A percentile compares a stretch with the other conserved stretches of the same genome.
phyloP scores from a whole-genome alignment of 106 monocot species.

The Dioscorea alata region DNA sequence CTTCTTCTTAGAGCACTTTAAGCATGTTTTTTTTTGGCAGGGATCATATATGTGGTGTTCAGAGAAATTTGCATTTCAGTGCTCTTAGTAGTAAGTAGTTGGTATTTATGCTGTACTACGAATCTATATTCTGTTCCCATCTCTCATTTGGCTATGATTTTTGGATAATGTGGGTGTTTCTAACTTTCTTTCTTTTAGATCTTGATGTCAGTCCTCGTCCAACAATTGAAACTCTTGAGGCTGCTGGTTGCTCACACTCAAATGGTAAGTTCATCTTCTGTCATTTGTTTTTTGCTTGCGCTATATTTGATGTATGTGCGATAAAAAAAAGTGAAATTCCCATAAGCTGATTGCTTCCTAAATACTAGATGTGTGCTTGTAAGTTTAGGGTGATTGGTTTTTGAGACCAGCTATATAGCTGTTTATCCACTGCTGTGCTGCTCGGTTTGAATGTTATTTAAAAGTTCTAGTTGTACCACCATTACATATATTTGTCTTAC shows the following conservation, averaged over 20 bases:
- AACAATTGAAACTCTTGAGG: constrained; percentile 30
- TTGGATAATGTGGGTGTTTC: not conserved
- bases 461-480: no score
- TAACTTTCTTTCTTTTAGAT: constrained; percentile 7
- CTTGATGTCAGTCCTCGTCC: constrained; percentile 40
- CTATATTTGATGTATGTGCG: no score
- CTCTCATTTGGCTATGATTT: not conserved
- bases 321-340: no score
- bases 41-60: constrained; percentile 80
- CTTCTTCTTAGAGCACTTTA: not conserved
- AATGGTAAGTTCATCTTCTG: constrained; percentile 23
- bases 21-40: constrained; percentile 20
- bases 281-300: no score
- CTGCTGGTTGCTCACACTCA: constrained; percentile 27
- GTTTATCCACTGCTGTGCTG: no score
- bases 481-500: no score
- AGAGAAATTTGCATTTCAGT: constrained; percentile 73
- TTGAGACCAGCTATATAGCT: no score
- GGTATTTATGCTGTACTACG: not conserved
- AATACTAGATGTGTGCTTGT: no score
- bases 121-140: not conserved
- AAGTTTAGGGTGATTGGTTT: no score
- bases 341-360: no score
- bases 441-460: no score
- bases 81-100: constrained; percentile 59